A percentile compares a stretch with the other conserved stretches of the same genome.
Evolutionary conservation across 208 protist genomes (phyloP).

Genomic region (Wallacemonas sp.): DNA sequence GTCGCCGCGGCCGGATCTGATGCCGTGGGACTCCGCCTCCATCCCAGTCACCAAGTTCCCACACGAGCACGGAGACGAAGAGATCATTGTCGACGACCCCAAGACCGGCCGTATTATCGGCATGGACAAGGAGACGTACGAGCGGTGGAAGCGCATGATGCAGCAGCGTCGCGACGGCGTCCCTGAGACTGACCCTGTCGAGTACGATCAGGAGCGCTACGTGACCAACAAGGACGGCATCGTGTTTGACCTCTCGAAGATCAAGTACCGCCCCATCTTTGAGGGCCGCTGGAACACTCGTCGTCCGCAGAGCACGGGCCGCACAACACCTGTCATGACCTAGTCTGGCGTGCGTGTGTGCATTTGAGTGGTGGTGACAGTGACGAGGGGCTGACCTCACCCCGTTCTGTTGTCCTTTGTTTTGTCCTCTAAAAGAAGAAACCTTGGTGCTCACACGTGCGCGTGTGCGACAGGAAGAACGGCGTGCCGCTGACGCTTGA

Average conservation of each 20-base stretch:
- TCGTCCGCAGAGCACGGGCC: conserved; percentile 78
- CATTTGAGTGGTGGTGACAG: neutral
- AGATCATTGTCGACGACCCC: conserved; percentile 86
- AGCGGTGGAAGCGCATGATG: conserved; percentile 87
- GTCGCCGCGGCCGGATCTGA: conserved; percentile 50
- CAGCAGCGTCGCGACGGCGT: conserved; percentile 61
- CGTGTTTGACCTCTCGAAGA: conserved; percentile 88
- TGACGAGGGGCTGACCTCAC: too few relatives aligned
- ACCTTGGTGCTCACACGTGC: neutral
- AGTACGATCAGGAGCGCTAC: conserved; percentile 90
- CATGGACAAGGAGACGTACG: conserved; percentile 86
- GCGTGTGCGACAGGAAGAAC: neutral
- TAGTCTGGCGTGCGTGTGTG: conserved; percentile 21
- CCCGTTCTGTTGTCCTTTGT: too few relatives aligned
- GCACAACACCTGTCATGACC: conserved; percentile 86
- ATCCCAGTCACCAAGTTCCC: conserved; percentile 87
- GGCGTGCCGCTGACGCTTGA: neutral
- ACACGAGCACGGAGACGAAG: conserved; percentile 85
- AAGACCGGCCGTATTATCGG: conserved; percentile 89
- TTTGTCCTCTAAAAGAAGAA: too few relatives aligned
- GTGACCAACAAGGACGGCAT: conserved; percentile 88
- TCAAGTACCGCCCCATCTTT: conserved; percentile 87
- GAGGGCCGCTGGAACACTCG: conserved; percentile 85
- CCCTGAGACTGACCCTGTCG: conserved; percentile 79
- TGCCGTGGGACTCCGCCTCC: conserved; percentile 82